These are phyloP conservation scores for Trametes meyenii DNA, from an alignment of 768 basidiomycete genomes.

Conservation along the genomic window DNA sequence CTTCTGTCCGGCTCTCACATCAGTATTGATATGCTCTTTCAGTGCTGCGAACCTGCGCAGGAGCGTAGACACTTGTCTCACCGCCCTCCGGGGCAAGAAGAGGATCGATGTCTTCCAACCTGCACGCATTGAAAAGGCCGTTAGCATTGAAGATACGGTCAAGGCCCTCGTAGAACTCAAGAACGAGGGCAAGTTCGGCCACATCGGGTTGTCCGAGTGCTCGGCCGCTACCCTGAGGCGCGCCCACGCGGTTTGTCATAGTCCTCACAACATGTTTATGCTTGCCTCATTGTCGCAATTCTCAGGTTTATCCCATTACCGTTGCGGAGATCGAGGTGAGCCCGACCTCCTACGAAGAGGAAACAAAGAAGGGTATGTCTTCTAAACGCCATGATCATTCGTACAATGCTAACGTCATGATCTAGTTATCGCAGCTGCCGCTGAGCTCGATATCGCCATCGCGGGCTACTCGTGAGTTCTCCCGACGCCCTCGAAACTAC, in stretches of 20 bases:
- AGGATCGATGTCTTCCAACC: conserved; percentile 62
- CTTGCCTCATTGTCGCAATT: background rate
- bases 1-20: conserved; percentile 37
- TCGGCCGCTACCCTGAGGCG: conserved; percentile 47
- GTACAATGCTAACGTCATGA: background rate
- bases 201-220: conserved; percentile 63
- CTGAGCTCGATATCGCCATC: conserved; percentile 58
- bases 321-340: conserved; percentile 70
- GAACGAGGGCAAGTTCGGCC: conserved; percentile 58
- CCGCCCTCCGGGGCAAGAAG: conserved; percentile 53
- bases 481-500: too few relatives aligned
- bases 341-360: conserved; percentile 55
- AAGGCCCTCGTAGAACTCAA: conserved; percentile 46
- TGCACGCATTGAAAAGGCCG: conserved; percentile 47
- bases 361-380: conserved; percentile 45
- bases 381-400: too few relatives aligned
- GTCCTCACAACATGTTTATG: too few relatives aligned
- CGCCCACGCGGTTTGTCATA: conserved; percentile 39
- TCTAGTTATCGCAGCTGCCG: conserved; percentile 53
- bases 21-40: conserved; percentile 36
- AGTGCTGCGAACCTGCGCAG: conserved; percentile 46
- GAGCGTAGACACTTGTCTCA: conserved; percentile 47
- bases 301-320: conserved; percentile 49
- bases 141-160: conserved; percentile 44
- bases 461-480: conserved; percentile 56